These are phyloP conservation scores for Tuctoria greenei DNA, from an alignment of 176 grass and related monocot genomes.

Conservation along the genomic window DNA sequence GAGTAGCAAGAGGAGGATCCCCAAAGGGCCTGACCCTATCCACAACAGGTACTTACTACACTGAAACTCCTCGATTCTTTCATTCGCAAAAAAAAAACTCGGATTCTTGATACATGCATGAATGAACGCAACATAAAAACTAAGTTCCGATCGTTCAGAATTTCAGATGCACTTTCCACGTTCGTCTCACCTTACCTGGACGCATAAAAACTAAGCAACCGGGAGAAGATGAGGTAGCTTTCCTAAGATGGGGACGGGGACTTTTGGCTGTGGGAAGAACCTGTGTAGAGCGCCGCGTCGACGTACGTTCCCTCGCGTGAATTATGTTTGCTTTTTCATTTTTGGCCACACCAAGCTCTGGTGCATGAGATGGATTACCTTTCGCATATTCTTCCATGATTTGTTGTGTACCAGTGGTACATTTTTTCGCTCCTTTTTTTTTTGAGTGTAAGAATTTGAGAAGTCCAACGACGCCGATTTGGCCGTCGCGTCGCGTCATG, in stretches of 20 bases:
- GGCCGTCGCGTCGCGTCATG: not conserved
- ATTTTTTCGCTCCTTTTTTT: not conserved
- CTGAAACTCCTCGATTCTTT: not conserved
- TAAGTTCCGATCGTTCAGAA: not conserved
- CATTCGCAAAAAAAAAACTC: too few species aligned
- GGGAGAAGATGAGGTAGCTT: too few species aligned
- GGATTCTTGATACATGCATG: too few species aligned
- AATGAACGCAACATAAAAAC: too few species aligned
- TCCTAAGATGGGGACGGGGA: too few species aligned
- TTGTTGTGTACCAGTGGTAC: slow-evolving; percentile 17
- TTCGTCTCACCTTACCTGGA: not conserved
- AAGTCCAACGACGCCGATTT: slow-evolving; percentile 22
- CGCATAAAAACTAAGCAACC: too few species aligned
- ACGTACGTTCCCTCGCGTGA: too few species aligned
- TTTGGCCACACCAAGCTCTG: slow-evolving; percentile 25
- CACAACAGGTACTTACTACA: slow-evolving; percentile 64
- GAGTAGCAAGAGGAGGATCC: slow-evolving; percentile 69
- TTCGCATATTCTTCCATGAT: slow-evolving; percentile 31
- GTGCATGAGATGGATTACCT: slow-evolving; percentile 19
- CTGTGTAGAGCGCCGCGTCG: too few species aligned
- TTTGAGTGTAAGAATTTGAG: not conserved
- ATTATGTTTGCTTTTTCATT: not conserved
- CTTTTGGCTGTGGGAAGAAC: too few species aligned
- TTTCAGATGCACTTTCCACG: not conserved
- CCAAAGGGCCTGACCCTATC: slow-evolving; percentile 70